A percentile compares a stretch with the other conserved stretches of the same genome.
phyloP scores from a whole-genome alignment of 1,284 basidiomycete genomes.

The Sporisorium exsertum region DNA sequence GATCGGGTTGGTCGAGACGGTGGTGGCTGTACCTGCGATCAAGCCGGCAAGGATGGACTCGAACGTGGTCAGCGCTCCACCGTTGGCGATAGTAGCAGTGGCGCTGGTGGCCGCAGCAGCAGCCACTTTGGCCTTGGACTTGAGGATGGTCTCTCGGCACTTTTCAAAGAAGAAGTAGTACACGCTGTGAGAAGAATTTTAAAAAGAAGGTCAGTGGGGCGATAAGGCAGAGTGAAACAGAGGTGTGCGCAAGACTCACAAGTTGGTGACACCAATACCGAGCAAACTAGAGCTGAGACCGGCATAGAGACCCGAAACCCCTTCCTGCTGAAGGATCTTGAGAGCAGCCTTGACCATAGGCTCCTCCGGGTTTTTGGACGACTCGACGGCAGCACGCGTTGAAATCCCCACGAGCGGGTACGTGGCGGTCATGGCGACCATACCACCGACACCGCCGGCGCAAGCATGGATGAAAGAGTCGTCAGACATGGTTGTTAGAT shows the following conservation, averaged over 20 bases:
- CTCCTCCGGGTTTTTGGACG: conserved; percentile 79
- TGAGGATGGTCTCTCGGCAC: conserved; percentile 66
- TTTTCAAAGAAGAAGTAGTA: conserved; percentile 71
- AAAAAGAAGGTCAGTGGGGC: not conserved
- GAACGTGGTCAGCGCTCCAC: conserved; percentile 76
- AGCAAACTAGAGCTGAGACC: conserved; percentile 87
- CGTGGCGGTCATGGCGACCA: conserved; percentile 72
- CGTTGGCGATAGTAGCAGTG: conserved; percentile 61
- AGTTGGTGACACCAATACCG: conserved; percentile 94
- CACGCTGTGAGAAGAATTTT: conserved; percentile 56
- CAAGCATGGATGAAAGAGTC: conserved; percentile 90
- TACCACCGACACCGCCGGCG: conserved; percentile 90
- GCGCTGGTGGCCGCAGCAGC: conserved; percentile 69
- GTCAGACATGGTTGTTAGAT: conserved; percentile 44
- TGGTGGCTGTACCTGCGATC: conserved; percentile 90
- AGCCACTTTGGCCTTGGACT: conserved; percentile 70
- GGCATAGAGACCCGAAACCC: conserved; percentile 85
- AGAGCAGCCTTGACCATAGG: conserved; percentile 72
- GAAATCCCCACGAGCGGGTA: conserved; percentile 88
- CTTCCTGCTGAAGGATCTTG: conserved; percentile 86
- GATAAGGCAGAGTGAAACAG: too few relatives aligned
- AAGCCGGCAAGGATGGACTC: conserved; percentile 92
- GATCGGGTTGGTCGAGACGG: conserved; percentile 91
- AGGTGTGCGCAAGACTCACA: conserved; percentile 68
- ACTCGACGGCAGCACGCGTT: conserved; percentile 90